These are phyloP conservation scores for Bimuria novae-zelandiae DNA, from an alignment of 2,329 filamentous ascomycete species.

Conservation along the genomic window DNA sequence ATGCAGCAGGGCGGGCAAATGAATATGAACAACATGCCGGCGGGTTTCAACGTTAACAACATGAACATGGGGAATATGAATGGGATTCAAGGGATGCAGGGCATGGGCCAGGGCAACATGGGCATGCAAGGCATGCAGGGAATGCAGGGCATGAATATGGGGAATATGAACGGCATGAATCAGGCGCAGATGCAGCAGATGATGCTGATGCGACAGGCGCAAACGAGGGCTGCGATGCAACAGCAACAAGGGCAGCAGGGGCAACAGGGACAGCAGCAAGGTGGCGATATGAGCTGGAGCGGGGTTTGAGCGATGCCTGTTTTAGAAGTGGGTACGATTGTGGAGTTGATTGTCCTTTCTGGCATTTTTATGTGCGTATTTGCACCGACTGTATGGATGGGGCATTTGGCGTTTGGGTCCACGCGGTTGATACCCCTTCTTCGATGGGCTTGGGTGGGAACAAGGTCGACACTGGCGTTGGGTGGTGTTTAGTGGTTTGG, in stretches of 20 bases:
- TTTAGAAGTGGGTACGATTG: background rate
- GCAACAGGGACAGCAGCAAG: constrained; percentile 25
- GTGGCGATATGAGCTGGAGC: constrained; percentile 35
- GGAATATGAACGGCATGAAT: constrained; percentile 24
- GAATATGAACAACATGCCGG: constrained; percentile 25
- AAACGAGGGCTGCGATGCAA: constrained; percentile 30
- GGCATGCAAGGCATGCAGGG: constrained; percentile 22
- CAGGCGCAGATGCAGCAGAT: constrained; percentile 42
- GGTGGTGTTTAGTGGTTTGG: background rate
- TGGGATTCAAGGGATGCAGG: constrained; percentile 26
- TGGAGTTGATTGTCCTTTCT: background rate
- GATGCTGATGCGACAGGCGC: constrained; percentile 42
- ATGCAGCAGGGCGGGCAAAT: constrained; percentile 30
- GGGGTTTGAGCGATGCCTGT: constrained; percentile 20
- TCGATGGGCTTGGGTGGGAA: background rate
- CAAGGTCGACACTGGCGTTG: background rate
- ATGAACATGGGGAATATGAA: constrained; percentile 27
- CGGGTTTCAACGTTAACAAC: no score
- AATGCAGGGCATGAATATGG: constrained; percentile 29
- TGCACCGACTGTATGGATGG: background rate
- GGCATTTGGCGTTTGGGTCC: background rate
- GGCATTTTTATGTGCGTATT: background rate
- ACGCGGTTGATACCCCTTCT: constrained; percentile 5
- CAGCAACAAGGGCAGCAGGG: constrained; percentile 21
- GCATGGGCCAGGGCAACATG: constrained; percentile 24